These are phyloP conservation scores for Diaporthe batatas DNA, from an alignment of 2,329 filamentous ascomycete species.

Conservation along the genomic window DNA sequence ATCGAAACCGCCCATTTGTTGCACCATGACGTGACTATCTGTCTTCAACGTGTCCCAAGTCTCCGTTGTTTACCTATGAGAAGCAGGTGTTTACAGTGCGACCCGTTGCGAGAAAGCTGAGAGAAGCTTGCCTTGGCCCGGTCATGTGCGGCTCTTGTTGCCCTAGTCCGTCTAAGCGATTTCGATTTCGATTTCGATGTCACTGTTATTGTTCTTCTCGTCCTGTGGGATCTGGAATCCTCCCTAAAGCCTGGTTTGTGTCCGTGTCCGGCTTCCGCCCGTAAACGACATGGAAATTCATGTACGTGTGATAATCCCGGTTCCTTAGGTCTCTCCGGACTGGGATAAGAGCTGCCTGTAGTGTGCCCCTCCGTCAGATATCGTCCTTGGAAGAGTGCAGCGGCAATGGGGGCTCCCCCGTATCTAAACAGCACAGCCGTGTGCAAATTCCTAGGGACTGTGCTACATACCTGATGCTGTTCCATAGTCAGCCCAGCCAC, in stretches of 20 bases:
- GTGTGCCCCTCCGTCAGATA: not conserved
- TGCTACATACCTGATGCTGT: constrained; percentile 41
- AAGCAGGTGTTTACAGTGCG: not conserved
- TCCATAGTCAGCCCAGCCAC: constrained; percentile 28
- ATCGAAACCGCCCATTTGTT: not conserved
- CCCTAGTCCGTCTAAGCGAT: not conserved
- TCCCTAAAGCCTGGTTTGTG: constrained; percentile 14
- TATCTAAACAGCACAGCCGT: not conserved
- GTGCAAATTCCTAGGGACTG: not conserved
- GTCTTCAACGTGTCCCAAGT: too few relatives aligned
- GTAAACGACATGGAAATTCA: constrained; percentile 63
- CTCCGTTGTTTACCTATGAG: not conserved
- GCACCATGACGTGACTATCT: not conserved
- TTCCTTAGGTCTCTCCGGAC: constrained; percentile 63
- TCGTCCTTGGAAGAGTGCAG: too few relatives aligned
- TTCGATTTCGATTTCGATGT: not conserved
- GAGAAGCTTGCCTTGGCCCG: not conserved
- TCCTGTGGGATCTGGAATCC: not conserved
- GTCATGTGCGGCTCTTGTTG: not conserved
- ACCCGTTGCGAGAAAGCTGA: not conserved
- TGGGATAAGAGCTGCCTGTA: constrained; percentile 62
- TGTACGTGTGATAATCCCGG: constrained; percentile 61
- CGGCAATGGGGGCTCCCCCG: too few relatives aligned
- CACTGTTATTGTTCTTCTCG: not conserved
- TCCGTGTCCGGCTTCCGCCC: constrained; percentile 60